phyloP scores from a whole-genome alignment of 2,329 filamentous ascomycete species.

The Aspergillus sp. region DNA sequence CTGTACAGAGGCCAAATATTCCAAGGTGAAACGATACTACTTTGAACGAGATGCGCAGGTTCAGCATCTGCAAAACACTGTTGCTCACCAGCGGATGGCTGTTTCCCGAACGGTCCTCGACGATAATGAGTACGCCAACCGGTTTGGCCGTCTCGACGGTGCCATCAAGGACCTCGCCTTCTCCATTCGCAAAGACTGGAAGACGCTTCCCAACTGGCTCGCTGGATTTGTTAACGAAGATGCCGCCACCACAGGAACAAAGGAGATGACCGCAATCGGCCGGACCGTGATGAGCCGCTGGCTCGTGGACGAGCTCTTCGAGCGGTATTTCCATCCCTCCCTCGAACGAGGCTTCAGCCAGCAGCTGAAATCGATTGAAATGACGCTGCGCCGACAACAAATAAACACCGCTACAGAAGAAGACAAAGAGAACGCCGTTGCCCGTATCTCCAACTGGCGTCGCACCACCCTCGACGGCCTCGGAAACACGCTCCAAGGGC shows the following conservation, averaged over 20 bases:
- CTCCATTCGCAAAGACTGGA: constrained; percentile 95
- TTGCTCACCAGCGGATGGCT: constrained; percentile 92
- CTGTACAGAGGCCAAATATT: constrained; percentile 83
- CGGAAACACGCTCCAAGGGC: constrained; percentile 65
- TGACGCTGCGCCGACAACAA: constrained; percentile 77
- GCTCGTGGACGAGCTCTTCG: constrained; percentile 88
- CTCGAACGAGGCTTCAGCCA: constrained; percentile 74
- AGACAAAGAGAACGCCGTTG: constrained; percentile 82
- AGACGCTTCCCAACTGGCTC: constrained; percentile 76
- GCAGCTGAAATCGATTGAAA: constrained; percentile 81
- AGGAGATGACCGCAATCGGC: constrained; percentile 96
- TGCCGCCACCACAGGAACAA: constrained; percentile 81
- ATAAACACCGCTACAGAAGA: constrained; percentile 74
- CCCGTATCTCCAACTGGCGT: constrained; percentile 89
- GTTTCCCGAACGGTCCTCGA: constrained; percentile 92
- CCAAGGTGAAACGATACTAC: constrained; percentile 96
- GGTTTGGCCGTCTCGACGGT: constrained; percentile 88
- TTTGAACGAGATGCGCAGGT: constrained; percentile 90
- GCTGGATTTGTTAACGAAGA: constrained; percentile 78
- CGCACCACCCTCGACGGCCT: constrained; percentile 93
- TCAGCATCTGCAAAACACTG: constrained; percentile 93
- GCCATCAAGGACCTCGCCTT: constrained; percentile 94
- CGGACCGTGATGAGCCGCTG: constrained; percentile 85
- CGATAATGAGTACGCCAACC: constrained; percentile 86
- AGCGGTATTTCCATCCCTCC: constrained; percentile 87